Conservation (phyloP, 2,329 filamentous ascomycete genomes). For the Sarocladium oryzae region DNA sequence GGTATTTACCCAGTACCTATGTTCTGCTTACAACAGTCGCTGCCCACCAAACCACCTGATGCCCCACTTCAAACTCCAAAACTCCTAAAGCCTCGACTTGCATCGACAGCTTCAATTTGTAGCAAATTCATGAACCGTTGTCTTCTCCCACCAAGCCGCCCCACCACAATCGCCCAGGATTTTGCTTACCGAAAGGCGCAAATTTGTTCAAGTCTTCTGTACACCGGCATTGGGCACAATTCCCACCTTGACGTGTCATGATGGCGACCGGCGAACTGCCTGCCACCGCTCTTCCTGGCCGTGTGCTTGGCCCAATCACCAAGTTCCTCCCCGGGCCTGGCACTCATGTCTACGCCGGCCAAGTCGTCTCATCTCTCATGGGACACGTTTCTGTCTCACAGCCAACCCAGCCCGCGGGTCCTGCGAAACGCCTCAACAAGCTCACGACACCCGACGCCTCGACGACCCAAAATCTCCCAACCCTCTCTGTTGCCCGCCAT, state of each 20-base stretch:
- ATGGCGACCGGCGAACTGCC: slow-evolving; percentile 32
- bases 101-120: slow-evolving; percentile 3
- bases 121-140: background rate
- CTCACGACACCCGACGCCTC: slow-evolving; percentile 38
- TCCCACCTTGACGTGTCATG: too few species aligned
- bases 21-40: too few species aligned
- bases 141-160: too few species aligned
- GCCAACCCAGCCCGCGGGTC: slow-evolving; percentile 39
- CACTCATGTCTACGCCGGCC: slow-evolving; percentile 71
- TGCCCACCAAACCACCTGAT: background rate
- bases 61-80: background rate
- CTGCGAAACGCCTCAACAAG: slow-evolving; percentile 53
- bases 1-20: too few species aligned
- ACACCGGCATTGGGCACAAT: too few species aligned
- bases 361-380: slow-evolving; percentile 76
- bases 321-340: slow-evolving; percentile 71
- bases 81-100: background rate
- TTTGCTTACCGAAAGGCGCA: too few species aligned
- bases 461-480: slow-evolving; percentile 37
- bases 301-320: slow-evolving; percentile 62
- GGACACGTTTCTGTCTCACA: slow-evolving; percentile 58
- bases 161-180: too few species aligned
- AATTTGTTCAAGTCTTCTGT: too few species aligned
- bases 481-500: slow-evolving; percentile 48
- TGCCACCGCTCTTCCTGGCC: slow-evolving; percentile 72